A percentile compares a stretch with the other conserved stretches of the same genome.
Conservation (phyloP, 495 filamentous ascomycete species). For the Cryomyces minteri region DNA sequence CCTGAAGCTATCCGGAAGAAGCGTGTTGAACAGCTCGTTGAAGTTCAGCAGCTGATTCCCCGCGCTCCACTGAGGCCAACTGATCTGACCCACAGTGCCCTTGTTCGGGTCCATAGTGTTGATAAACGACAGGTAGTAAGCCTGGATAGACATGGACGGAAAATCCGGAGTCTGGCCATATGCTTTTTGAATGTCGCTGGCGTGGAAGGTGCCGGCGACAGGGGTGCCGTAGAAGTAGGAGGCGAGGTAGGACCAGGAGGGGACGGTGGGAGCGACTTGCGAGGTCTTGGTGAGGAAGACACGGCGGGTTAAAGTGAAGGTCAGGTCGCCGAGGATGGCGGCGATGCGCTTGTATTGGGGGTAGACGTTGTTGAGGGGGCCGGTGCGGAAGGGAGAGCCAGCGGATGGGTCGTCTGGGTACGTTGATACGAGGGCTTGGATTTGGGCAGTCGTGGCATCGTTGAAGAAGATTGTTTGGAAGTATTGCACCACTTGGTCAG, state of each 20-base stretch:
- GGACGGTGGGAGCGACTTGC: slow-evolving; percentile 31
- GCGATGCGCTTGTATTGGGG: slow-evolving; percentile 60
- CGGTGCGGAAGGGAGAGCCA: slow-evolving; percentile 49
- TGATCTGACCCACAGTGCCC: neutral
- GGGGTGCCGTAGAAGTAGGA: slow-evolving; percentile 51
- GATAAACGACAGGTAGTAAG: slow-evolving; percentile 11
- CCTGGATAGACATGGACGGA: slow-evolving; percentile 3
- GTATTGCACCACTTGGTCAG: slow-evolving; percentile 37
- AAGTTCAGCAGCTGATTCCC: neutral
- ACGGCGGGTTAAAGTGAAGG: slow-evolving; percentile 46
- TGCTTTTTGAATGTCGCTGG: slow-evolving; percentile 29
- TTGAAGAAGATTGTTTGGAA: slow-evolving; percentile 35
- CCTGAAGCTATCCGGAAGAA: neutral
- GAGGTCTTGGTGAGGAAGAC: slow-evolving; percentile 23
- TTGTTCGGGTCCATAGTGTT: slow-evolving; percentile 9
- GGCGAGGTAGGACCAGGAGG: slow-evolving; percentile 51
- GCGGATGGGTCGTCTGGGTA: slow-evolving; percentile 32
- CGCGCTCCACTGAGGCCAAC: neutral
- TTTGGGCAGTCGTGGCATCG: slow-evolving; percentile 22
- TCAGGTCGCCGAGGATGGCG: slow-evolving; percentile 53
- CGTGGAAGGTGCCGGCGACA: slow-evolving; percentile 57
- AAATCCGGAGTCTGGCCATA: neutral
- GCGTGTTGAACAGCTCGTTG: neutral
- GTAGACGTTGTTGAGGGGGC: slow-evolving; percentile 42
- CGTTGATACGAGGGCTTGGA: slow-evolving; percentile 33